phyloP scores from a whole-genome alignment of 306 rosid species.

The Styphnolobium japonicum region DNA sequence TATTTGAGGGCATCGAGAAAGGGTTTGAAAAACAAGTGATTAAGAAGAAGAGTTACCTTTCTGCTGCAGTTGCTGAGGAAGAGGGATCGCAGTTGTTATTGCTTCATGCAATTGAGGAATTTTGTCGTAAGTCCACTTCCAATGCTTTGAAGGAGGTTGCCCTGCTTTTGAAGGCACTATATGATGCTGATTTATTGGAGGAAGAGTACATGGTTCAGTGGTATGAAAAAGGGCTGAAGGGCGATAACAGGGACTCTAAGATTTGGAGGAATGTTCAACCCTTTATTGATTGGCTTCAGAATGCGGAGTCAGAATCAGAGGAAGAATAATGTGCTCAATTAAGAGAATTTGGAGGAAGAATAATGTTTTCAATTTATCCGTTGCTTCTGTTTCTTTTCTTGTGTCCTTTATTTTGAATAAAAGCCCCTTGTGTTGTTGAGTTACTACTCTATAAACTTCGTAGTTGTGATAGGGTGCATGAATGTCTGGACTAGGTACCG shows the following conservation, averaged over 20 bases:
- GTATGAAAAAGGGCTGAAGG: slow-evolving; percentile 35
- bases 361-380: too few relatives aligned
- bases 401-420: too few relatives aligned
- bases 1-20: slow-evolving; percentile 33
- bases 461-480: too few relatives aligned
- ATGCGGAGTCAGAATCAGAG: slow-evolving; percentile 42
- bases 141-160: slow-evolving; percentile 37
- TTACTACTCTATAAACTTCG: too few relatives aligned
- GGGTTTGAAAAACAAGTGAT: slow-evolving; percentile 35
- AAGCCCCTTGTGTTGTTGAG: too few relatives aligned
- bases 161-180: slow-evolving; percentile 37
- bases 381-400: too few relatives aligned
- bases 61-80: slow-evolving; percentile 20
- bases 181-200: slow-evolving; percentile 41
- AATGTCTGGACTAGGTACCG: too few relatives aligned
- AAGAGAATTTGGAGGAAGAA: too few relatives aligned
- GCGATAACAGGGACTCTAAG: slow-evolving; percentile 30
- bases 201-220: slow-evolving; percentile 36
- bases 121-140: slow-evolving; percentile 22
- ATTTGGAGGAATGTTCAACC: slow-evolving; percentile 42
- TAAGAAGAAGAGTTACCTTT: slow-evolving; percentile 34
- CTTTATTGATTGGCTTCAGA: slow-evolving; percentile 43
- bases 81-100: slow-evolving; percentile 36
- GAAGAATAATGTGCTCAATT: slow-evolving; percentile 32
- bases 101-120: slow-evolving; percentile 32